phyloP scores from a whole-genome alignment of 1,284 basidiomycete genomes.

The Trametes sp. region DNA sequence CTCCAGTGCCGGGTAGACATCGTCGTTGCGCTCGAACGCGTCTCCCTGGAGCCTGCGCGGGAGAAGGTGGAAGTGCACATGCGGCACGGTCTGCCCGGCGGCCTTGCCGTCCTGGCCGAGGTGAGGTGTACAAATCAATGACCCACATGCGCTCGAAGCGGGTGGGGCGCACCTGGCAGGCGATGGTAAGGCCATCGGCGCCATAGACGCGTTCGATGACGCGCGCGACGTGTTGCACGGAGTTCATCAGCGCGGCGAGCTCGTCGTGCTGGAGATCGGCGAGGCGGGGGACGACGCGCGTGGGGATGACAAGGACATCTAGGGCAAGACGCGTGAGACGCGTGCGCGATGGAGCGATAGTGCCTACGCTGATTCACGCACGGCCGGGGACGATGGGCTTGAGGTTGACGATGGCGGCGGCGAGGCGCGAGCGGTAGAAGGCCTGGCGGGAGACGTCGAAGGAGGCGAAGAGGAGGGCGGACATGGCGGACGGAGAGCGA shows the following conservation, averaged over 20 bases:
- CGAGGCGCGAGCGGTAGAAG: slow-evolving; percentile 76
- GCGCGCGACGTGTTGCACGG: slow-evolving; percentile 75
- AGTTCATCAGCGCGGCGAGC: slow-evolving; percentile 78
- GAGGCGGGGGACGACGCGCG: slow-evolving; percentile 77
- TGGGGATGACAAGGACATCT: slow-evolving; percentile 92
- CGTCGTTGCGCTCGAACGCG: slow-evolving; percentile 76
- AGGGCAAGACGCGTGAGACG: slow-evolving; percentile 16
- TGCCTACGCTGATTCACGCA: too few relatives aligned
- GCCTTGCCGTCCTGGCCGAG: slow-evolving; percentile 80
- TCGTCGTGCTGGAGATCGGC: slow-evolving; percentile 77
- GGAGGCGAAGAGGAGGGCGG: slow-evolving; percentile 74
- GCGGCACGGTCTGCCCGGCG: slow-evolving; percentile 88
- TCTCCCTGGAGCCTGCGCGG: slow-evolving; percentile 79
- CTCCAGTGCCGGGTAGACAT: slow-evolving; percentile 83
- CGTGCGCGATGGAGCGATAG: too few relatives aligned
- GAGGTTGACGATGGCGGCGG: slow-evolving; percentile 90
- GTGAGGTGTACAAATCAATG: neutral
- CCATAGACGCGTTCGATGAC: slow-evolving; percentile 76
- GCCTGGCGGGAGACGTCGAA: slow-evolving; percentile 87
- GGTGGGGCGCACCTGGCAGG: slow-evolving; percentile 70
- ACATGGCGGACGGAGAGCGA: slow-evolving; percentile 39
- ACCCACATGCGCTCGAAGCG: neutral
- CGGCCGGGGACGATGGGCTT: slow-evolving; percentile 94
- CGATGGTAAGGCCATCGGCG: slow-evolving; percentile 81
- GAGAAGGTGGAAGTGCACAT: slow-evolving; percentile 91